Evolutionary conservation across 306 rosid genomes (phyloP), one percentile per base, ranked within the genome.

Genomic region (Cyamopsis tetragonoloba): DNA sequence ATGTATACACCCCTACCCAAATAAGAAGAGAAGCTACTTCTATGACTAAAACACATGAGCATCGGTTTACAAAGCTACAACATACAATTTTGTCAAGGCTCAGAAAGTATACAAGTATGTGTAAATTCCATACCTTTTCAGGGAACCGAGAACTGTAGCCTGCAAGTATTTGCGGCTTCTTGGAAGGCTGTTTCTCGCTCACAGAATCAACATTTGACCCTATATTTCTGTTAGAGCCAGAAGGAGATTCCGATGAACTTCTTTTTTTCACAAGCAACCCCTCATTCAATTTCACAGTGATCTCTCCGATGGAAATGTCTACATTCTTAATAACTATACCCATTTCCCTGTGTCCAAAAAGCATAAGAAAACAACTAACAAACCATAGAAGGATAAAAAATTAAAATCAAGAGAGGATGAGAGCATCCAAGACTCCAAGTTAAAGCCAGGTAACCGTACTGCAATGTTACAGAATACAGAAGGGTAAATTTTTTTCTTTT

Each of bases 231-330:
- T 85, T 77, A 76, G 91, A 77, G 22, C 80, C 70, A 23, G 79
- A 77, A 63, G 84, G 20, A 79, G 92, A 55, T 38, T 79, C 82
- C 5, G 66, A 67, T 54, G 92, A 82, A 46, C 75, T 82, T 83
- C 88, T 88, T 73, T 70, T 82, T 82, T 82, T 83, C 32, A 64
- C 77, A 49, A 95, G 65, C 32, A 88, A 54, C 57, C 85, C 85
- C 73, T 95, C 97, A 43, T 90, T 83, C 78, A 91, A 87, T 76
- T 81, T 91, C 84, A 83, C 86, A 24, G 65, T 49, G 49, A 90
- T 71, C 55, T 80, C 95, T 59, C 97, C 99, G 46, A 57, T 37
- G 27, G 76, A 27, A 56, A 95, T 15, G 15, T 85, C 95, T 74
- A 90, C 80, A 70, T 82, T 79, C 87, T 79, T 85, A 62, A 83